Evolutionary conservation across 305 asterid genomes (phyloP), one percentile per base, ranked within the genome.

Genomic region (Fraxinus platypoda): DNA sequence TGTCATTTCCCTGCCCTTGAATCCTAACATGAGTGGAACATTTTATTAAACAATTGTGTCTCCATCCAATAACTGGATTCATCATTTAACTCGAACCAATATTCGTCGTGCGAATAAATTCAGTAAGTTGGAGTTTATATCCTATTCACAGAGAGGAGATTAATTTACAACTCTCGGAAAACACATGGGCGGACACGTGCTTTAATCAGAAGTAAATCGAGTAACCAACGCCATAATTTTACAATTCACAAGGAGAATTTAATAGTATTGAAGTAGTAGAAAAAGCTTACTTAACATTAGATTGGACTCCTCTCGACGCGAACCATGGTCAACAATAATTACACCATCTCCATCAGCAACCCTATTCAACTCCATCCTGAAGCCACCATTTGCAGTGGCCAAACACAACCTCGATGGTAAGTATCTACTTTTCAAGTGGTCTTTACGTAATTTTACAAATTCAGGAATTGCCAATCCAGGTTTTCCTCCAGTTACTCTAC

Each of bases 261-360:
- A 70, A 31, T 19, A 70, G 43, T 30, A 30, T 17, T 13, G 19
- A 57, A 59, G 13, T 7, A 34, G 68, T 30, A 30, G n/a, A 41
- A 28, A 75, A 70, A 74, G 35, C 97, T 91, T 88, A 94, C 99
- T 91, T 34, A 96, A 93, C 98, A 94, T 90, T 74, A 94, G 93
- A 86, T 94, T 96, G 81, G 98, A 93, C 86, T 94, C 98, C 30
- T 86, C 88, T 35, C 98, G 95, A 15, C 98, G 98, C 23, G 99
- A 96, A 0, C 99, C 99, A 79, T 94, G 99, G 87, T 96, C 99
- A 33, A 96, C 99, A 80, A 96, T 93, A 81, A 96, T 89, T 80
- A 96, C 89, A 4, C 94, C 99, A 54, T 93, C 98, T 4, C 92
- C 90, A 75, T 83, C 94, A 41, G 80, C 91, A 72, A 93, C 89